Evolutionary conservation across 495 filamentous ascomycete genomes (phyloP), one percentile per base, ranked within the genome.

Genomic region (Massariosphaeria phaeospora): DNA sequence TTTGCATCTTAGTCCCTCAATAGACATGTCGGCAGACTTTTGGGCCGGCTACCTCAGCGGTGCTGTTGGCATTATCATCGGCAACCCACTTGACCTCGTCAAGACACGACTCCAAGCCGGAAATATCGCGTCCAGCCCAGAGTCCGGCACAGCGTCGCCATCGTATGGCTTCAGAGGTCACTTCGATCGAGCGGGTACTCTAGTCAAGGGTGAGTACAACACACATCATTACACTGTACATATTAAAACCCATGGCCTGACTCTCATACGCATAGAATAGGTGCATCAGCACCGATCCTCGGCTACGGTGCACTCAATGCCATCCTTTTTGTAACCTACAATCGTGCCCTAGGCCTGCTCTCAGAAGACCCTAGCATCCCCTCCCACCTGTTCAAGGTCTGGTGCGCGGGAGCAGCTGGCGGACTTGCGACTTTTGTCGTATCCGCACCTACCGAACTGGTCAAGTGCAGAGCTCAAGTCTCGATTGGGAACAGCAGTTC

Each of bases 261-360:
- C 38, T 20, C 11, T 12, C 12, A 31, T 11, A 18, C 17, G 24
- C 46, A 30, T 31, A 63, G 55, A 35, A 54, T 48, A 77, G 90
- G 90, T 38, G 77, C 85, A 12, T 81, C 89, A 15, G 87, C 88
- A 24, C 90, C 90, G 0, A 81, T 94, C 40, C 72, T 94, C 23
- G 86, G 86, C 68, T 91, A 94, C 74, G 90, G 90, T 52, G 87
- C 86, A 34, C 78, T 96, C 48, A 95, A 95, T 70, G 88, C 88
- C 25, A 71, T 95, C 17, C 81, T 96, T 25, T 96, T 93, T 71
- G 78, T 85, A 42, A 80, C 82, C 24, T 95, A 95, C 72, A 94
- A 94, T 67, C 84, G 85, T 41, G 83, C 81, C 34, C 75, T 88
- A 35, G 73, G 71, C 35, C 65, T 76, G 46, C 72, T 94, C 57